phyloP scores from a whole-genome alignment of 495 filamentous ascomycete species.

The Penicillium odoratum region DNA sequence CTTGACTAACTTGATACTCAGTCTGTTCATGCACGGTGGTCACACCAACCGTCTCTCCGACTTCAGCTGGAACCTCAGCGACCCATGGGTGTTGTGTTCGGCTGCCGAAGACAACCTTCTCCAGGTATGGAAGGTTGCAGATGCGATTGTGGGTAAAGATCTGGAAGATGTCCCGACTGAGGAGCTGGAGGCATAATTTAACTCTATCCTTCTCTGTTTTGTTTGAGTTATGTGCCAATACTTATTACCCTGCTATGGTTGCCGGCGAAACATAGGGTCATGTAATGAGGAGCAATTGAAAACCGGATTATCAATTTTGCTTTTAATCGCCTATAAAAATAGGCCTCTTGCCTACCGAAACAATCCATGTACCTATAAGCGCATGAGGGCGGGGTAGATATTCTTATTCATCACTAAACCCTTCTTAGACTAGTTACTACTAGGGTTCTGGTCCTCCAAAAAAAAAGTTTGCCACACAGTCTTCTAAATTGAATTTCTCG shows the following conservation, averaged over 20 bases:
- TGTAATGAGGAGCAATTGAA: constrained; percentile 8
- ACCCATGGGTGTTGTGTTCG: constrained; percentile 92
- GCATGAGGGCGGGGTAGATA: too few species aligned
- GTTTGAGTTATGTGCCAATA: constrained; percentile 5
- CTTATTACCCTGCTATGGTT: constrained; percentile 9
- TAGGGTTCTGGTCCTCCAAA: not conserved
- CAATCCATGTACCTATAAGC: too few species aligned
- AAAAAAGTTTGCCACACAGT: not conserved
- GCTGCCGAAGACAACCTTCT: constrained; percentile 97
- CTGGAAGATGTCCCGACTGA: constrained; percentile 73
- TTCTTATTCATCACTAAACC: not conserved
- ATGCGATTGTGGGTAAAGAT: constrained; percentile 83
- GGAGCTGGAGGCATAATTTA: constrained; percentile 65
- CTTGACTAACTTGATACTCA: constrained; percentile 27
- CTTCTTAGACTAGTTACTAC: not conserved
- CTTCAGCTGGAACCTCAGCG: constrained; percentile 95
- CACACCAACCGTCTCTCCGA: constrained; percentile 96
- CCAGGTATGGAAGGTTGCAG: constrained; percentile 94
- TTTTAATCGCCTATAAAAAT: not conserved
- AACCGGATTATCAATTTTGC: not conserved
- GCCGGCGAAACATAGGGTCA: constrained; percentile 13
- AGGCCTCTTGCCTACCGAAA: not conserved
- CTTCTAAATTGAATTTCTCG: not conserved
- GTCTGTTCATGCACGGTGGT: constrained; percentile 97
- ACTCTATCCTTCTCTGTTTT: not conserved